Base-by-base conservation (phyloP, 495 filamentous ascomycete genomes). In the Aspergillus baeticus region DNA sequence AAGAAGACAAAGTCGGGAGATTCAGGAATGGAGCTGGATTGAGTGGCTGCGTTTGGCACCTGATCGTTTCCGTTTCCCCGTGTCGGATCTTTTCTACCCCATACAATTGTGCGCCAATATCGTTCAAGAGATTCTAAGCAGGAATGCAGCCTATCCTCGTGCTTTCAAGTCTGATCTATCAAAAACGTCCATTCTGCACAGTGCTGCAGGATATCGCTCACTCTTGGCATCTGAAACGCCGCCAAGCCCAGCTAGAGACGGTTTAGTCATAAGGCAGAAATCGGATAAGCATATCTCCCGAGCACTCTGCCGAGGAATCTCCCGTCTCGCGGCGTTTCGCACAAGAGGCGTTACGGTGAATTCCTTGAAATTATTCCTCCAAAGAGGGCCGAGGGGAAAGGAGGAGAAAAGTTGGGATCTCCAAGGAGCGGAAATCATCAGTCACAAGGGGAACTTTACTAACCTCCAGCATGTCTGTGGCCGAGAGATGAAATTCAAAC, bases 1-100 rank as follows among this genome's bases (percentile, higher is more conserved):
- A 51, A 36, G 47, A 35, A 21, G 53, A 55, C 47, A 31, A 63
- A 58, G 57, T 74, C 73, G 71, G 73, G 61, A 63, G 58, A 62
- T 71, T 71, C 67, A 76, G 72, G 72, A 64, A 68, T 37, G 33
- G 18, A 48, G 22, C 18, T 23, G 26, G n/a, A 49, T 10, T 58
- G 46, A 60, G 63, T 72, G 66, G 65, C 66, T 65, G 60, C 39
- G 8, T 29, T 49, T 21, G 39, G 60, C 17, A 17, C 38, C 14
- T 39, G 36, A 42, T 13, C 26, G n/a, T 29, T 50, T 50, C 47
- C 47, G 52, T n/a, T 36, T 38, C 44, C 31, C 39, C 47, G 33
- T n/a, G 31, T 50, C 15, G 6, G 14, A 36, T 36, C 26, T 4
- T 17, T 17, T 50, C 54, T 43, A 51, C 54, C 54, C 54, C 41